Base-by-base conservation (phyloP, 352 stramenopile genomes). In the Pythium oligandrum region DNA sequence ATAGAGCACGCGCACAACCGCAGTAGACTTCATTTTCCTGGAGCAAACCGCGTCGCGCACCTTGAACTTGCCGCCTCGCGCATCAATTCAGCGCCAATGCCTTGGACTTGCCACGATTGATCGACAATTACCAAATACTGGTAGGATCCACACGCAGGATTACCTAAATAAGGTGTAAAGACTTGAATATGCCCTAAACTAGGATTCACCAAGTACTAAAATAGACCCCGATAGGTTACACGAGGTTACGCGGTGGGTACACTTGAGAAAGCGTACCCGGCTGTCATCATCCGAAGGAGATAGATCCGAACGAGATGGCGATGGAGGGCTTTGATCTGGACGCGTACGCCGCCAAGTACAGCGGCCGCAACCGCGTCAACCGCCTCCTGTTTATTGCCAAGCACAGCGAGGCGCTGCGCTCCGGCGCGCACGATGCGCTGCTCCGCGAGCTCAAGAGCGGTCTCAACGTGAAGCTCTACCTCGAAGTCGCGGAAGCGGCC, bases 271-370 rank as follows among this genome's bases (percentile, higher is more conserved):
- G 17, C 17, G 17, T 26, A 26, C 17, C 17, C 17, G 17, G 17
- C 17, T 26, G 17, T 26, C 17, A 26, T 26, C 17, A 26, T 26
- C 17, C 42, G 49, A 63, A 32, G 33, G 45, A 45, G 39, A 50
- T 38, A 33, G 37, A 38, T 42, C 46, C 60, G 44, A 49, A 38
- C 30, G 46, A 57, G 34, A 45, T 30, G 38, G 50, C 44, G 51
- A 59, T 82, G 44, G 76, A 82, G 32, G 74, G 73, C 44, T 91
- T 95, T 48, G 85, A 95, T 57, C 71, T 95, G 55, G 85, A 95
- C 31, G 70, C 73, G 46, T 83, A 91, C 48, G 83, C 78, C 6
- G 68, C 78, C 68, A 93, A 93, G 66, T 93, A 95, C 73, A 82
- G 64, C 44, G 85, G 76, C 1, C 76, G 77, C 48, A 93, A 91